A percentile compares a stretch with the other conserved stretches of the same genome.
These are phyloP conservation scores for Trypanosoma rangeli DNA, from an alignment of 208 protist species.

Conservation along the genomic window DNA sequence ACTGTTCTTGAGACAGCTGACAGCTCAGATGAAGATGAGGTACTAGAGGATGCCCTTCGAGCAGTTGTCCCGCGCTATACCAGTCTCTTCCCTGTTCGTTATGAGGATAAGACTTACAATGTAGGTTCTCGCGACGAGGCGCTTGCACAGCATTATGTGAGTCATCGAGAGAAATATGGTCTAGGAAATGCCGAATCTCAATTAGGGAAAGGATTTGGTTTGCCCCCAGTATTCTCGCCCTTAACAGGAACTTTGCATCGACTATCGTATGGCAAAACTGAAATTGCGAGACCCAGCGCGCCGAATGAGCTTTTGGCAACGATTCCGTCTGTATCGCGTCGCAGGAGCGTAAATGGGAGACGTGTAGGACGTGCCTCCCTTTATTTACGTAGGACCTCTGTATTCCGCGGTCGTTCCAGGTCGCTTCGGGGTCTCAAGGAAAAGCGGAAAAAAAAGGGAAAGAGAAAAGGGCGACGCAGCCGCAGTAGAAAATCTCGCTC, in stretches of 20 bases:
- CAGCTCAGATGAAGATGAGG: conserved; percentile 69
- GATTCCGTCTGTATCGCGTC: not conserved
- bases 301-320: conserved; percentile 20
- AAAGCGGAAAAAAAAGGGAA: not conserved
- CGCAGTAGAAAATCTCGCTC: conserved; percentile 16
- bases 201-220: not conserved
- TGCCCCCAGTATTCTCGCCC: conserved; percentile 17
- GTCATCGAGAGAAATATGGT: conserved; percentile 70
- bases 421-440: conserved; percentile 6
- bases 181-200: conserved; percentile 34
- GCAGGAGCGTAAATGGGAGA: conserved; percentile 7
- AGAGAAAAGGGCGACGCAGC: conserved; percentile 12
- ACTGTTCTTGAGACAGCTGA: conserved; percentile 25
- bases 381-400: not conserved
- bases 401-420: not conserved
- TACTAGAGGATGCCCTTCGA: conserved; percentile 77
- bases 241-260: conserved; percentile 5
- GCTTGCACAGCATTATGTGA: conserved; percentile 63
- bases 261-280: conserved; percentile 14
- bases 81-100: conserved; percentile 54
- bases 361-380: not conserved
- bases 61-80: conserved; percentile 75
- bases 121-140: conserved; percentile 50
- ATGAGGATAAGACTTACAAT: conserved; percentile 82
- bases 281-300: conserved; percentile 9